These are phyloP conservation scores for Plasmodium ovale DNA, from an alignment of 169 alveolate species.

Conservation along the genomic window DNA sequence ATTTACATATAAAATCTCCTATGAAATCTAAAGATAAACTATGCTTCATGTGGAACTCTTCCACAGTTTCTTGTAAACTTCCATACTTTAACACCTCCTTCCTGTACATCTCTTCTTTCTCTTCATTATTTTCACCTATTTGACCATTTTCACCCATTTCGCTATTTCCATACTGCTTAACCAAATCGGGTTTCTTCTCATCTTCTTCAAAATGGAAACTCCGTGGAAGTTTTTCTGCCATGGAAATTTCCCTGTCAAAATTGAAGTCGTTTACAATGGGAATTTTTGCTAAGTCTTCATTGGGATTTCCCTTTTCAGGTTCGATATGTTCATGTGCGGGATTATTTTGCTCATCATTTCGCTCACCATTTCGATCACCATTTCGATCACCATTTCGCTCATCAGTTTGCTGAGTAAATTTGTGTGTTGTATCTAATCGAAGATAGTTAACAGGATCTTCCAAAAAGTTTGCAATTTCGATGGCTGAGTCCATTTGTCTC, in stretches of 20 bases:
- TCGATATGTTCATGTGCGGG: background rate
- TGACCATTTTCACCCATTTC: no score
- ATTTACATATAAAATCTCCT: slow-evolving; percentile 65
- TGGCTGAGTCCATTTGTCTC: slow-evolving; percentile 50
- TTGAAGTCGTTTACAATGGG: slow-evolving; percentile 55
- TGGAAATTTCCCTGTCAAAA: slow-evolving; percentile 30
- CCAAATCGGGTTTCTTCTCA: slow-evolving; percentile 18
- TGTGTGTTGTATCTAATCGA: slow-evolving; percentile 30
- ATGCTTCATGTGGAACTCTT: slow-evolving; percentile 54
- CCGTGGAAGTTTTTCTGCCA: slow-evolving; percentile 48
- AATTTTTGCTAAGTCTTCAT: slow-evolving; percentile 16
- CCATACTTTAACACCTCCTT: slow-evolving; percentile 37
- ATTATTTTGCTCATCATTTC: no score
- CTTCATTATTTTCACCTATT: background rate
- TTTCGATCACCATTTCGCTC: background rate
- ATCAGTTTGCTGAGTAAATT: background rate
- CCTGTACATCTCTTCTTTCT: slow-evolving; percentile 27
- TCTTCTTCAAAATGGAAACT: slow-evolving; percentile 33
- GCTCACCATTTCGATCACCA: background rate
- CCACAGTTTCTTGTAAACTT: slow-evolving; percentile 36
- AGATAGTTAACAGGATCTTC: slow-evolving; percentile 59
- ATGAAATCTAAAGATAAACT: slow-evolving; percentile 32
- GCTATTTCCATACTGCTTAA: background rate
- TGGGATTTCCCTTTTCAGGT: background rate
- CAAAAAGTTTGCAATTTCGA: slow-evolving; percentile 41